A percentile compares a stretch with the other conserved stretches of the same genome.
Conservation (phyloP, 352 stramenopile genomes). For the Globisporangium lucens region DNA sequence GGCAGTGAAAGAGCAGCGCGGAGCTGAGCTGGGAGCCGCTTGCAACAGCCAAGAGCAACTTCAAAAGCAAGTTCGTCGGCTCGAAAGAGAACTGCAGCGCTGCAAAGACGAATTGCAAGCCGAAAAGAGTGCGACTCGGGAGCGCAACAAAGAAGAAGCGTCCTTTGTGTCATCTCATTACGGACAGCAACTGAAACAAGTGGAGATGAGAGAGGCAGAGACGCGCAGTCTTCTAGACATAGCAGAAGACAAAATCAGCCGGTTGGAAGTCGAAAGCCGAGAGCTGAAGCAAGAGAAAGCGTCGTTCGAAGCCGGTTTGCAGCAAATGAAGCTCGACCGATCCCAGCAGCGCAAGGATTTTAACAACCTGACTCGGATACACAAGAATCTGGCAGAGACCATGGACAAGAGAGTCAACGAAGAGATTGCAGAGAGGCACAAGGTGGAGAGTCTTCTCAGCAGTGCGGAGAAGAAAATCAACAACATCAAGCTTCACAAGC, state of each 20-base stretch:
- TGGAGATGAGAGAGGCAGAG: conserved; percentile 24
- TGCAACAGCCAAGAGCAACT: conserved; percentile 29
- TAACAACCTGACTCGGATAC: conserved; percentile 56
- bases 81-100: conserved; percentile 32
- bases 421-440: conserved; percentile 30
- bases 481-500: conserved; percentile 21
- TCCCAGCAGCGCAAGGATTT: conserved; percentile 57
- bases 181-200: conserved; percentile 25
- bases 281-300: conserved; percentile 20
- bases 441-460: conserved; percentile 16
- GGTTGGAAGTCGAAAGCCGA: conserved; percentile 26
- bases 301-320: not conserved
- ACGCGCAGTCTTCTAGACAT: conserved; percentile 12
- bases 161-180: conserved; percentile 28
- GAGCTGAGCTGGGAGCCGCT: conserved; percentile 31
- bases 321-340: conserved; percentile 30
- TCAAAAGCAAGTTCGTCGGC: conserved; percentile 21
- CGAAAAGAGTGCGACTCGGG: conserved; percentile 21
- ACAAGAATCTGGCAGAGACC: conserved; percentile 58
- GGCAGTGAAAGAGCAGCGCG: conserved; percentile 26
- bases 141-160: conserved; percentile 22
- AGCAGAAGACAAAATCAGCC: conserved; percentile 7
- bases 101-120: conserved; percentile 23
- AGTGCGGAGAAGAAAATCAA: conserved; percentile 26
- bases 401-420: conserved; percentile 40